phyloP scores from a whole-genome alignment of 2,329 filamentous ascomycete species.

The Eutypa lata region DNA sequence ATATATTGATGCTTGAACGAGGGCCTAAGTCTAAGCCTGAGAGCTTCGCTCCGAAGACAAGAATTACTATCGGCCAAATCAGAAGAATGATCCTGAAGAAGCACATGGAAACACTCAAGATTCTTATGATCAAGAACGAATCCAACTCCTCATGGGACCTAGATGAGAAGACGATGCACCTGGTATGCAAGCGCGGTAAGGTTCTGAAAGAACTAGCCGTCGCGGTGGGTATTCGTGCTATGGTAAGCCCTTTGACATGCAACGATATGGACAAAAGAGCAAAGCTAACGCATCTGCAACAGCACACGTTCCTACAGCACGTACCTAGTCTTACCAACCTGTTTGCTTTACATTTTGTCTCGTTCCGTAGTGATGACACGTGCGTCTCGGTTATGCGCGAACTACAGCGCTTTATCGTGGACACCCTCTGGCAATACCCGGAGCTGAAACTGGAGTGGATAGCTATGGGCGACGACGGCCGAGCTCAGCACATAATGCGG shows the following conservation, averaged over 20 bases:
- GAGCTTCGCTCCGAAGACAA: slow-evolving; percentile 48
- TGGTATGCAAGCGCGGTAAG: slow-evolving; percentile 50
- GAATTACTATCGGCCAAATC: slow-evolving; percentile 55
- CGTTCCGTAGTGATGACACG: slow-evolving; percentile 53
- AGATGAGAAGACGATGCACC: slow-evolving; percentile 50
- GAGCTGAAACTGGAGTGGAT: slow-evolving; percentile 57
- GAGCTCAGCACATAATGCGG: slow-evolving; percentile 47
- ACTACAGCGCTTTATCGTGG: slow-evolving; percentile 55
- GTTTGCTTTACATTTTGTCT: slow-evolving; percentile 53
- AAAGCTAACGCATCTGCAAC: slow-evolving; percentile 10
- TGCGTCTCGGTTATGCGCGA: slow-evolving; percentile 56
- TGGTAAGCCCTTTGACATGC: slow-evolving; percentile 45
- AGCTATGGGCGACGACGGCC: slow-evolving; percentile 48
- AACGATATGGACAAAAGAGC: background rate
- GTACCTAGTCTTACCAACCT: slow-evolving; percentile 46
- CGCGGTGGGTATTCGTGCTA: slow-evolving; percentile 49
- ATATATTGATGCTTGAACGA: slow-evolving; percentile 59
- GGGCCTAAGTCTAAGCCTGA: slow-evolving; percentile 48
- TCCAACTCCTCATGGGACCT: slow-evolving; percentile 52
- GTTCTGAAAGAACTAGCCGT: slow-evolving; percentile 54
- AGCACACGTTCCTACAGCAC: slow-evolving; percentile 58
- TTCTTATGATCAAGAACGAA: slow-evolving; percentile 60
- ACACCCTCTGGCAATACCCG: slow-evolving; percentile 54
- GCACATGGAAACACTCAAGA: slow-evolving; percentile 51
- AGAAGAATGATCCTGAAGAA: slow-evolving; percentile 54